Base-by-base conservation (phyloP, 2,329 filamentous ascomycete genomes). In the Cryphonectria naterciae region DNA sequence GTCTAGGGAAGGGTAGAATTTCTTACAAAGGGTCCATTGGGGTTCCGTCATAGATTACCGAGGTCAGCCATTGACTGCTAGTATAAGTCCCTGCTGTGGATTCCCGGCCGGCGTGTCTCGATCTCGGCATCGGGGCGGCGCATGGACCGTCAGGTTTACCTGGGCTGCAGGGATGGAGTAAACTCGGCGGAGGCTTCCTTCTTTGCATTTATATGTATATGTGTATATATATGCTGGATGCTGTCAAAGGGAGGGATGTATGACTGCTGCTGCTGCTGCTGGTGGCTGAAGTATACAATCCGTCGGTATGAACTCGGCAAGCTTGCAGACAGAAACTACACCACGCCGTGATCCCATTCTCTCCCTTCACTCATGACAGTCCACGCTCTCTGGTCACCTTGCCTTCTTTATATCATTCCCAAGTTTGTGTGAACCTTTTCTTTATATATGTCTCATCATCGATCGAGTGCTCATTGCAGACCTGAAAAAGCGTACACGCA, bases 21-120 rank as follows among this genome's bases (percentile, higher is more conserved):
- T 43, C 43, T 41, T 41, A 1, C 3, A 52, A 37, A 52, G 67
- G 67, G 52, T 60, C 70, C 35, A n/a, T 49, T 49, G 43, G 43
- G 39, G 46, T 68, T 58, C 71, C 71, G 71, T 72, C 71, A 72
- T 72, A 70, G 71, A 72, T 65, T 70, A 58, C 70, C 70, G 68
- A 72, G 70, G 54, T 56, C 54, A 58, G 25, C 15, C 5, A 28
- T 25, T 28, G 4, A 22, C 43, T 46, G 1, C 13, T 46, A 6
- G 17, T 46, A 17, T 39, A 46, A 6, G 68, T 46, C 69, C 58
- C 58, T 49, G 46, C n/a, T 41, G 61, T 67, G 46, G 58, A 65
- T 63, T 66, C 39, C 65, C 61, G 71, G 37, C 68, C 62, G 68
- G 60, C 64, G 70, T 41, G 39, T 41, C 54, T 72, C 64, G n/a